phyloP scores from a whole-genome alignment of 2,329 filamentous ascomycete genomes.

The Pseudogymnoascus sp. region DNA sequence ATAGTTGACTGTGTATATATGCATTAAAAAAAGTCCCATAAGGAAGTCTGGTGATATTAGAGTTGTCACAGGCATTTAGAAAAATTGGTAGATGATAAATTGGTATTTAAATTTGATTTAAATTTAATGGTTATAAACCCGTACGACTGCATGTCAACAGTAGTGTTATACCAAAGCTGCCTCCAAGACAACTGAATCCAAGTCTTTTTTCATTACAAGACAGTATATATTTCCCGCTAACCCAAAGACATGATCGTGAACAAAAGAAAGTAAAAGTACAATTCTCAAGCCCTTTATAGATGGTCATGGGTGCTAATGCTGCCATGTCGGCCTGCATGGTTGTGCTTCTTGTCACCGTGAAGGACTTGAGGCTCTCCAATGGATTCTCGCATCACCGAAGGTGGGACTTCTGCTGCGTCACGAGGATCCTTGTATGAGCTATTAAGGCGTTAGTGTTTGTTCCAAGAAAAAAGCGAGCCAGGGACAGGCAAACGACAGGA shows the following conservation, averaged over 20 bases:
- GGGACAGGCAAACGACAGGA: slow-evolving; percentile 11
- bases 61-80: too few relatives aligned
- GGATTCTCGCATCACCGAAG: slow-evolving; percentile 42
- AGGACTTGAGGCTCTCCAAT: slow-evolving; percentile 39
- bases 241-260: background rate
- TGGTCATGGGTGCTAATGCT: slow-evolving; percentile 17
- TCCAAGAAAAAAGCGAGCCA: background rate
- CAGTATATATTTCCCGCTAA: background rate
- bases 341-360: slow-evolving; percentile 37
- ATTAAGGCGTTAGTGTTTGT: background rate
- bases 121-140: background rate
- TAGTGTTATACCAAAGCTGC: background rate
- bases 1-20: too few relatives aligned
- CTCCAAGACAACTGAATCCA: background rate
- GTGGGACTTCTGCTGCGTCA: slow-evolving; percentile 50
- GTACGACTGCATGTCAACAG: background rate
- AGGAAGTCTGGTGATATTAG: too few relatives aligned
- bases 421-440: slow-evolving; percentile 35
- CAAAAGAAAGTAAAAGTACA: slow-evolving; percentile 4
- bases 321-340: slow-evolving; percentile 40
- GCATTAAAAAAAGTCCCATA: too few relatives aligned
- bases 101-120: slow-evolving; percentile 33
- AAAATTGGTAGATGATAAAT: slow-evolving; percentile 25
- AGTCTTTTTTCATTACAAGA: background rate
- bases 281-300: background rate